phyloP scores from a whole-genome alignment of 2,329 filamentous ascomycete genomes.

The Coleophoma eucalyptorum region DNA sequence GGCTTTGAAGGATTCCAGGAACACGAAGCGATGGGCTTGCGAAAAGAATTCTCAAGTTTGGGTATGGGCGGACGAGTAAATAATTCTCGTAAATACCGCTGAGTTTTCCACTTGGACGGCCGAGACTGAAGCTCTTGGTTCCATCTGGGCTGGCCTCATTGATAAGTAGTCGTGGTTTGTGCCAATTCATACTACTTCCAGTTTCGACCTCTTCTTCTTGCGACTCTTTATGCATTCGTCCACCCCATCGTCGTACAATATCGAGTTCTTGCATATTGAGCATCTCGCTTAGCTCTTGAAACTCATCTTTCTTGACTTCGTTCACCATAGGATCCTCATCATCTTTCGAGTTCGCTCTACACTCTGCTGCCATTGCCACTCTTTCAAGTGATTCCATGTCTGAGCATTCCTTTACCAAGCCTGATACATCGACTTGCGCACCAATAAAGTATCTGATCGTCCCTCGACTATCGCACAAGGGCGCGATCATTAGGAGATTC shows the following conservation, averaged over 20 bases:
- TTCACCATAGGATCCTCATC: slow-evolving; percentile 19
- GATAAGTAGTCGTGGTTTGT: slow-evolving; percentile 37
- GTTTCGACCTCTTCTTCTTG: slow-evolving; percentile 41
- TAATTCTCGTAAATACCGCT: slow-evolving; percentile 51
- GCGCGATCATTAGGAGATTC: slow-evolving; percentile 63
- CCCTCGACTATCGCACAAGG: slow-evolving; percentile 58
- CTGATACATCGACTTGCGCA: slow-evolving; percentile 62
- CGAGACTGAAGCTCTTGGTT: slow-evolving; percentile 1
- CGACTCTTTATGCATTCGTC: slow-evolving; percentile 51
- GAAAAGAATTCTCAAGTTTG: slow-evolving; percentile 64
- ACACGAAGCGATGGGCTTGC: slow-evolving; percentile 64
- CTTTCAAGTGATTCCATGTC: slow-evolving; percentile 54
- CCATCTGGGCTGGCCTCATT: slow-evolving; percentile 27
- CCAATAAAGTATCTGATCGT: slow-evolving; percentile 62
- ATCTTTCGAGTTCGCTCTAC: slow-evolving; percentile 26
- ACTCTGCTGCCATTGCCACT: slow-evolving; percentile 32
- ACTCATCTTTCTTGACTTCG: slow-evolving; percentile 48
- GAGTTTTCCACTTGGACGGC: slow-evolving; percentile 26
- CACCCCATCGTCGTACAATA: slow-evolving; percentile 58
- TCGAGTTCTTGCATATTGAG: slow-evolving; percentile 65
- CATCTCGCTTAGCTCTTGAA: slow-evolving; percentile 65
- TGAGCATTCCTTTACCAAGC: slow-evolving; percentile 55
- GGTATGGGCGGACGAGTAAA: slow-evolving; percentile 62
- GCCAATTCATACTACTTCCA: slow-evolving; percentile 28
- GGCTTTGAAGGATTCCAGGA: slow-evolving; percentile 62